Evolutionary conservation across 2,329 filamentous ascomycete species (phyloP).

Genomic region (Hymenoscyphus albidus): DNA sequence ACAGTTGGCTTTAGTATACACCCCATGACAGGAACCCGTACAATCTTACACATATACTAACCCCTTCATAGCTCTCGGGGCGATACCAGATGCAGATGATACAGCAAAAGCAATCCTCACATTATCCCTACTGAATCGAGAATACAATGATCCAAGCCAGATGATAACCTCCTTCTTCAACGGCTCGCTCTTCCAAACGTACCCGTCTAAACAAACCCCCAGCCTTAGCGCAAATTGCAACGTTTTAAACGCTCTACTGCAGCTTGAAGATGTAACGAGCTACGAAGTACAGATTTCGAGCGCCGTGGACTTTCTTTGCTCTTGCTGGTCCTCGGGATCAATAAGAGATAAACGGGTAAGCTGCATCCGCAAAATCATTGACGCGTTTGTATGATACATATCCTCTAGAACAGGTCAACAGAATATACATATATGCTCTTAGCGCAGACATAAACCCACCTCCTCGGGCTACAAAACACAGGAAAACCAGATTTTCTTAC

Average conservation of each 20-base stretch:
- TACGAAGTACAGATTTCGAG: not conserved
- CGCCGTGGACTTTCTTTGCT: not conserved
- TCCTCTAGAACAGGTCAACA: not conserved
- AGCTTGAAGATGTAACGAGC: not conserved
- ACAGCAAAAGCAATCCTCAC: constrained; percentile 1
- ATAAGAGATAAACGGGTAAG: constrained; percentile 8
- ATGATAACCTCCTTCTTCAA: not conserved
- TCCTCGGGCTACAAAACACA: not conserved
- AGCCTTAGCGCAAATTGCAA: constrained; percentile 7
- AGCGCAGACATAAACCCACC: not conserved
- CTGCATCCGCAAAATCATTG: not conserved
- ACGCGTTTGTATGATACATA: not conserved
- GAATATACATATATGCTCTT: constrained; percentile 4
- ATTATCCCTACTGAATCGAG: not conserved
- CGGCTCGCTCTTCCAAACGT: not conserved
- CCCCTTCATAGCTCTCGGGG: not conserved
- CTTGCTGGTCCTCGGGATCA: not conserved
- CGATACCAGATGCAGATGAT: not conserved
- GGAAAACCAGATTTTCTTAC: not conserved
- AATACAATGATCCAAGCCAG: not conserved
- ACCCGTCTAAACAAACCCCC: not conserved
- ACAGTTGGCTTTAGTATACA: constrained; percentile 3
- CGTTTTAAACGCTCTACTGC: not conserved
- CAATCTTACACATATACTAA: not conserved
- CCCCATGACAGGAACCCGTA: not conserved